Base-by-base conservation (phyloP, 129 eudicot species). In the Flaveria trinervia region DNA sequence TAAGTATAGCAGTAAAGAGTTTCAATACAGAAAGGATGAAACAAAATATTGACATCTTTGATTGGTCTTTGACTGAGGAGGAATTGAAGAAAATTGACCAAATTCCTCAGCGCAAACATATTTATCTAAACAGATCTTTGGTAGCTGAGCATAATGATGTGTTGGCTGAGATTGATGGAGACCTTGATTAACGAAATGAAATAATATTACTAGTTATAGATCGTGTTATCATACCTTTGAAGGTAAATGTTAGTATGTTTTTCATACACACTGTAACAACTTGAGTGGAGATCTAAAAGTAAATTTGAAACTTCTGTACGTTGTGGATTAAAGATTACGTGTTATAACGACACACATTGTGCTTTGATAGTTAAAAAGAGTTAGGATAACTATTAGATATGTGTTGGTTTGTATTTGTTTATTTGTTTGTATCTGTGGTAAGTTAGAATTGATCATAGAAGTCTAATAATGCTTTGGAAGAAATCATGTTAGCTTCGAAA, bases 1-100 rank as follows among this genome's bases (percentile, higher is more conserved):
- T 84, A 46, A 76, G 73, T 48, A 55, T 82, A 1, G 78, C 75
- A 36, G 66, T 83, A 8, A 87, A 84, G 61, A 87, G 92, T 74
- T 84, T 75, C 56, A 87, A 87, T 81, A 78, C 75, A 54, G 86
- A 84, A 57, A 82, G 91, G 67, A 84, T 87, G 88, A 75, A 18
- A 36, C 74, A 87, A 28, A 87, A 87, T 45, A 51, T 87, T 14
- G 70, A 70, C 16, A 84, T 87, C 55, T 82, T 84, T 52, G 87
- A 82, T 43, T 87, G 86, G 85, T 77, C 82, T 1, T 57, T 87
- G 65, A 73, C 77, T 1, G 3, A 57, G 9, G 70, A 74, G n/a
- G 78, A 74, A 25, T 44, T 59, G 59, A 59, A 68, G 39, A 83
- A 77, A 22, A 88, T 88, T 26, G 59, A 74, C 36, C 46, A 77